Conservation (phyloP, 169 alveolate species). For the Toxoplasma gondii region DNA sequence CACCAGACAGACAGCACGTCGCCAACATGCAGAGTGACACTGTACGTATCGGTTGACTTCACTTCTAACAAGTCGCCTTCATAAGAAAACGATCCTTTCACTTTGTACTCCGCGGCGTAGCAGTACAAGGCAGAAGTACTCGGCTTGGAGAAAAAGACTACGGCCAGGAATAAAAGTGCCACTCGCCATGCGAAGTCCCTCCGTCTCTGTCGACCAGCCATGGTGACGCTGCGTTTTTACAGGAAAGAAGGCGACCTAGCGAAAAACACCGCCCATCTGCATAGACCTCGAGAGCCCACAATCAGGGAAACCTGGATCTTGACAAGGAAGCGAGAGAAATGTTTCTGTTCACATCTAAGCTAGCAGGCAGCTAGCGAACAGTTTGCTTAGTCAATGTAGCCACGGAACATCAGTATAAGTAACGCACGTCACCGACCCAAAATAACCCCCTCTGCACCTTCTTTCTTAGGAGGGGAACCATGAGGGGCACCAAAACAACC, state of each 20-base stretch:
- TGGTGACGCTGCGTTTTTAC: neutral
- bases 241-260: neutral
- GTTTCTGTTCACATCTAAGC: neutral
- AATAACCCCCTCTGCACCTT: neutral
- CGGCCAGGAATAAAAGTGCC: neutral
- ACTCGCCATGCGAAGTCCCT: neutral
- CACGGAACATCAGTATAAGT: neutral
- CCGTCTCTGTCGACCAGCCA: neutral
- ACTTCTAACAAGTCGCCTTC: neutral
- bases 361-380: neutral
- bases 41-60: neutral
- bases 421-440: neutral
- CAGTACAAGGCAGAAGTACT: neutral
- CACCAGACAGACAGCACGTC: constrained; percentile 5
- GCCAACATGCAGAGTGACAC: neutral
- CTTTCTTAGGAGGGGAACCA: neutral
- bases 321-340: neutral
- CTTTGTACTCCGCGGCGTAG: neutral
- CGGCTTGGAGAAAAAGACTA: neutral
- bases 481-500: too few relatives aligned
- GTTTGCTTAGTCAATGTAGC: neutral
- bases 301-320: neutral
- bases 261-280: neutral
- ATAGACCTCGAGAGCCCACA: neutral
- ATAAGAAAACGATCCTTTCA: neutral